Conservation (phyloP, 768 basidiomycete species). For the Crepidotus variabilis region DNA sequence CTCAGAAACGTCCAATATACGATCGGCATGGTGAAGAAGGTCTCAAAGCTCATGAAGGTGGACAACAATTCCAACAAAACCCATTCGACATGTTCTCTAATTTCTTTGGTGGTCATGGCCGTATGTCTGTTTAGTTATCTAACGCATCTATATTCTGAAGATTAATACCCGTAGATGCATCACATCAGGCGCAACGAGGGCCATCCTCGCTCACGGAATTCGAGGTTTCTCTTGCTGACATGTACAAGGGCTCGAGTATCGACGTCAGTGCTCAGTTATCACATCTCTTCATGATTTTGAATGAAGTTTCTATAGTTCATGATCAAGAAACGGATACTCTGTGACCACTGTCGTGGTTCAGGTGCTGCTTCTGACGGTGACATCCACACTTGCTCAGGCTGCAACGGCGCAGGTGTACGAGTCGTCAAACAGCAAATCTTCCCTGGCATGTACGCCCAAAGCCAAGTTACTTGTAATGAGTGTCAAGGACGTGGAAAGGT, state of each 20-base stretch:
- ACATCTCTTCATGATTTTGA: background rate
- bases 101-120: constrained; percentile 81
- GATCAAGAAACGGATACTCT: constrained; percentile 87
- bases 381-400: constrained; percentile 82
- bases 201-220: constrained; percentile 77
- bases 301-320: constrained; percentile 61
- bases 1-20: constrained; percentile 88
- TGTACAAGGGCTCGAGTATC: constrained; percentile 85
- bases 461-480: constrained; percentile 76
- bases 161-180: constrained; percentile 28
- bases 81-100: constrained; percentile 93
- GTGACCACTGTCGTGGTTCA: constrained; percentile 94
- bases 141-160: background rate
- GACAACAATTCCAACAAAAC: constrained; percentile 74
- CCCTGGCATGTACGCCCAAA: constrained; percentile 94
- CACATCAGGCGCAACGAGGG: constrained; percentile 71
- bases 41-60: constrained; percentile 85
- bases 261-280: constrained; percentile 52
- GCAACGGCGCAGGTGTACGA: constrained; percentile 83
- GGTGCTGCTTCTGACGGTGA: constrained; percentile 89
- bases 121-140: constrained; percentile 35
- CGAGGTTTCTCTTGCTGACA: constrained; percentile 83
- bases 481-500: constrained; percentile 83
- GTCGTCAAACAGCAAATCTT: constrained; percentile 91
- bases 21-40: constrained; percentile 97